phyloP scores from a whole-genome alignment of 2,329 filamentous ascomycete species.

The Xylariaceae sp. region DNA sequence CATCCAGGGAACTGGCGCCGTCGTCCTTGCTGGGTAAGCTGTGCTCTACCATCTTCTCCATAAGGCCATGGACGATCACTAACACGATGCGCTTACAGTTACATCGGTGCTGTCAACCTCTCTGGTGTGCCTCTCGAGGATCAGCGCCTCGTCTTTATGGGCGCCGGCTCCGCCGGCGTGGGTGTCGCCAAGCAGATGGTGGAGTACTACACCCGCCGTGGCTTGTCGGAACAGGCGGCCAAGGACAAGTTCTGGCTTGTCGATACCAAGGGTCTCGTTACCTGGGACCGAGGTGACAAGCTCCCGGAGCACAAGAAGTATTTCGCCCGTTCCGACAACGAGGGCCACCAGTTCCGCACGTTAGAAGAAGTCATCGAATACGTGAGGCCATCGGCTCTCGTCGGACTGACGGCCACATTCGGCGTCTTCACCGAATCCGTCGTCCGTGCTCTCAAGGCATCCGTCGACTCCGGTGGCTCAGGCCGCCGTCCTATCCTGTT shows the following conservation, averaged over 20 bases:
- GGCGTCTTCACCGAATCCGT: conserved; percentile 90
- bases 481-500: conserved; percentile 87
- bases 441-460: conserved; percentile 63
- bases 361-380: conserved; percentile 90
- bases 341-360: conserved; percentile 65
- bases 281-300: conserved; percentile 85
- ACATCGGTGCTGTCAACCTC: conserved; percentile 70
- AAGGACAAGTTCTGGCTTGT: conserved; percentile 94
- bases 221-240: conserved; percentile 81
- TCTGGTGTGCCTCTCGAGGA: conserved; percentile 82
- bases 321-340: conserved; percentile 60
- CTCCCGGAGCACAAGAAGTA: conserved; percentile 85
- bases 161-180: conserved; percentile 89
- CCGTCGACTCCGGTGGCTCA: conserved; percentile 55
- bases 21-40: conserved; percentile 75
- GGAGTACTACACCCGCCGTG: conserved; percentile 91
- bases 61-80: conserved; percentile 8
- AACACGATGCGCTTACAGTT: conserved; percentile 29
- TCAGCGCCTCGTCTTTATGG: conserved; percentile 92
- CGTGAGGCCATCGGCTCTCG: conserved; percentile 88
- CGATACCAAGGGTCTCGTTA: conserved; percentile 94
- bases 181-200: conserved; percentile 98
- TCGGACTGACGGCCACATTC: conserved; percentile 90
- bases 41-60: background rate
- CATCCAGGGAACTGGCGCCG: conserved; percentile 93